phyloP scores from a whole-genome alignment of 164 flowering plant species.

The Piper betle region DNA sequence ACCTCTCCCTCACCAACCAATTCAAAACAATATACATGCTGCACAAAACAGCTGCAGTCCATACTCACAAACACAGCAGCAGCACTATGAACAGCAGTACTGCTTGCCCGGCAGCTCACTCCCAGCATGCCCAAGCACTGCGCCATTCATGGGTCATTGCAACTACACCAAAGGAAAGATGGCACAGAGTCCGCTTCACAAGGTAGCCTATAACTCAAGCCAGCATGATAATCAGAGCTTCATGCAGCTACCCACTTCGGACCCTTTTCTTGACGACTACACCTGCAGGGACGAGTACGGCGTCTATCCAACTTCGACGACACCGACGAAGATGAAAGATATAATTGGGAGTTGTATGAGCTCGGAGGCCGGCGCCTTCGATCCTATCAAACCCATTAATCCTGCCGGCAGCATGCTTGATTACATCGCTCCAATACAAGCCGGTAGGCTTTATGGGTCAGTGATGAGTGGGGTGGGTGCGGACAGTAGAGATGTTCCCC shows the following conservation, averaged over 20 bases:
- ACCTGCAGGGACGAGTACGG: slow-evolving; percentile 19
- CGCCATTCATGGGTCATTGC: slow-evolving; percentile 21
- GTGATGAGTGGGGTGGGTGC: slow-evolving; percentile 4
- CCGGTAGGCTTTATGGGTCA: slow-evolving; percentile 22
- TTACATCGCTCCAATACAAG: slow-evolving; percentile 8
- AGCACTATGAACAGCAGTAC: too few relatives aligned
- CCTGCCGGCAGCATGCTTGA: slow-evolving; percentile 14
- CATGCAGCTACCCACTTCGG: slow-evolving; percentile 23
- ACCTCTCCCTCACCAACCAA: not conserved
- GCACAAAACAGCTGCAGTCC: slow-evolving; percentile 14
- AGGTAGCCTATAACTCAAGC: slow-evolving; percentile 27
- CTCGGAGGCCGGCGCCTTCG: slow-evolving; percentile 12
- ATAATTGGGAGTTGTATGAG: slow-evolving; percentile 5
- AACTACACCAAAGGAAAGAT: slow-evolving; percentile 22
- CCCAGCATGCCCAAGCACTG: slow-evolving; percentile 15
- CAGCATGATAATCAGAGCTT: slow-evolving; percentile 29
- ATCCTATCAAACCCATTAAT: slow-evolving; percentile 4
- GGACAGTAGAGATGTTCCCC: slow-evolving; percentile 15
- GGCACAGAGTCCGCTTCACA: slow-evolving; percentile 39
- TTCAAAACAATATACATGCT: slow-evolving; percentile 4
- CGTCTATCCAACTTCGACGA: slow-evolving; percentile 2
- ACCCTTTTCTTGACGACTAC: slow-evolving; percentile 29
- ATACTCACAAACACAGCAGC: slow-evolving; percentile 21
- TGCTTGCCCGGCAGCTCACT: slow-evolving; percentile 25
- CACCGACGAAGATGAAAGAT: slow-evolving; percentile 6